These are phyloP conservation scores for Gelatoporia subvermispora DNA, from an alignment of 768 basidiomycete species.

Conservation along the genomic window DNA sequence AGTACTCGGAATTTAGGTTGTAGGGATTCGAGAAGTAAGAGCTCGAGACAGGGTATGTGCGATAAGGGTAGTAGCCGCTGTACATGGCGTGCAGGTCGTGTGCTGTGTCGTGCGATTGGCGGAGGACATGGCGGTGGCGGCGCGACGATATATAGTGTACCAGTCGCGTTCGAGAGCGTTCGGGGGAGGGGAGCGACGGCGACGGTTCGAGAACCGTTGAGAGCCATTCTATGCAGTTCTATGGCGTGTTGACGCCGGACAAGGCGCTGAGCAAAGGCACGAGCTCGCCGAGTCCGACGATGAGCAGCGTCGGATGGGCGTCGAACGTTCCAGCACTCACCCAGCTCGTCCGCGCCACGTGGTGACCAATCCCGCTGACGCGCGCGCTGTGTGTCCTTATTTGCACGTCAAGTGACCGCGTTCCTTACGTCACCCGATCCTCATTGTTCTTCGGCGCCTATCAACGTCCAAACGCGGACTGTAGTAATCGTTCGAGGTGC, in stretches of 20 bases:
- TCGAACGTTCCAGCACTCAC: background rate
- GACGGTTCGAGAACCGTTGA: background rate
- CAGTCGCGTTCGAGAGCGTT: background rate
- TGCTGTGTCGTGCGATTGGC: background rate
- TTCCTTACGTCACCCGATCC: too few species aligned
- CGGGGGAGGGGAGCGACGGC: background rate
- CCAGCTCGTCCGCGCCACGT: too few species aligned
- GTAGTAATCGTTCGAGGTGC: too few species aligned
- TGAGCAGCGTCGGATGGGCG: background rate
- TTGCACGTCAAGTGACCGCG: too few species aligned
- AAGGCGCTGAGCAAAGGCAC: background rate
- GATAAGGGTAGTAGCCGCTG: constrained; percentile 1
- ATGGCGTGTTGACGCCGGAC: background rate
- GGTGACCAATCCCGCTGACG: too few species aligned
- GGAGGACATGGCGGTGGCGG: background rate
- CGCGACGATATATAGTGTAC: too few species aligned
- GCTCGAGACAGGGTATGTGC: background rate
- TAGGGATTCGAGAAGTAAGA: background rate
- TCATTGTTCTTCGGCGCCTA: too few species aligned
- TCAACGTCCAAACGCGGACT: too few species aligned
- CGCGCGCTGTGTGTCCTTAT: too few species aligned
- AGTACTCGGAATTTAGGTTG: constrained; percentile 16
- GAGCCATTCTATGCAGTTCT: background rate
- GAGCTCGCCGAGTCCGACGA: background rate
- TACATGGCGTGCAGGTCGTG: background rate